These are phyloP conservation scores for Agaricales sp. DNA, from an alignment of 1,284 basidiomycete genomes.

Conservation along the genomic window DNA sequence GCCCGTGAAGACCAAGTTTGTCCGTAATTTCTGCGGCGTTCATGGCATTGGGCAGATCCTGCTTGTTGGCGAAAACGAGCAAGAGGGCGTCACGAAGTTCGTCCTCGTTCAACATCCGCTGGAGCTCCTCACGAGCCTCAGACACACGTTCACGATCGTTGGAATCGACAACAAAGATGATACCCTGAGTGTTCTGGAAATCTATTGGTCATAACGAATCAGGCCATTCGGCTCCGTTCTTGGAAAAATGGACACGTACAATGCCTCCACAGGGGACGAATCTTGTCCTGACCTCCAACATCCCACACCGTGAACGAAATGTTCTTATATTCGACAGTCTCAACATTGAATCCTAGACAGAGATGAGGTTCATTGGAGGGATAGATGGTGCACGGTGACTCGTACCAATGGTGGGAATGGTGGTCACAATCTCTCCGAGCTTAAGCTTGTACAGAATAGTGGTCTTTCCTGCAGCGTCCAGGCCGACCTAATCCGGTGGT, in stretches of 20 bases:
- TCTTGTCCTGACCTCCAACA: constrained; percentile 99
- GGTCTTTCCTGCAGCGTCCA: constrained; percentile 96
- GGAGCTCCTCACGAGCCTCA: constrained; percentile 98
- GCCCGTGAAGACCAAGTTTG: constrained; percentile 95
- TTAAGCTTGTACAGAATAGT: constrained; percentile 99
- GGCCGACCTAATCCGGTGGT: constrained; percentile 59
- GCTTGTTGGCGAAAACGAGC: constrained; percentile 99
- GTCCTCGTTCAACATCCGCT: constrained; percentile 99
- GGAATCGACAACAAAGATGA: constrained; percentile 99
- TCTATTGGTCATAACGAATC: constrained; percentile 39
- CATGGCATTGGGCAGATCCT: constrained; percentile 99
- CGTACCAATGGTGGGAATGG: constrained; percentile 97
- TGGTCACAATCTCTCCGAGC: constrained; percentile 98
- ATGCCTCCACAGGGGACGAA: constrained; percentile 98
- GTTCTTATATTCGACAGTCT: constrained; percentile 99
- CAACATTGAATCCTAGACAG: constrained; percentile 87
- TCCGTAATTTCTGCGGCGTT: constrained; percentile 99
- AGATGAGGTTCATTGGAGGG: constrained; percentile 16
- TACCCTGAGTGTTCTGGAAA: constrained; percentile 99
- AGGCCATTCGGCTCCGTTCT: constrained; percentile 10
- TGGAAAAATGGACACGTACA: constrained; percentile 46
- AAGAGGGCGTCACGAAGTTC: constrained; percentile 98
- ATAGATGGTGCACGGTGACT: constrained; percentile 16
- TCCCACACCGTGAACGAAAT: constrained; percentile 99
- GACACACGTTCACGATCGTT: constrained; percentile 99